A percentile compares a stretch with the other conserved stretches of the same genome.
phyloP scores from a whole-genome alignment of 148 eudicot species.

The Beta vulgaris region DNA sequence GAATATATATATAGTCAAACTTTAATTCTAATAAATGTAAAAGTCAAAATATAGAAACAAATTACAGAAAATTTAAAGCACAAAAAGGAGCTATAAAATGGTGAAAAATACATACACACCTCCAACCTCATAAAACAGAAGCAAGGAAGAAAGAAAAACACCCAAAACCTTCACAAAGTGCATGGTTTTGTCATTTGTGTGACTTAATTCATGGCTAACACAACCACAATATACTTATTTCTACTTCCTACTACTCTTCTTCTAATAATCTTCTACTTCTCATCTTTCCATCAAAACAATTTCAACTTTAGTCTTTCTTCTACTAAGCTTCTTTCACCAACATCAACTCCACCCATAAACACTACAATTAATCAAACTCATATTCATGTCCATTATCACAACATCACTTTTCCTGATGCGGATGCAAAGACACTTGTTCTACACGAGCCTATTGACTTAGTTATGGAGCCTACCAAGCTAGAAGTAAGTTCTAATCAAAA shows the following conservation, averaged over 20 bases:
- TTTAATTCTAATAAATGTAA: too few species aligned
- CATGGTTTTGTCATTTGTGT: slow-evolving; percentile 4
- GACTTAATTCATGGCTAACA: slow-evolving; percentile 21
- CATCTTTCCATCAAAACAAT: slow-evolving; percentile 9
- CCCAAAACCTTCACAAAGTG: background rate
- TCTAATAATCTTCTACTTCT: slow-evolving; percentile 16
- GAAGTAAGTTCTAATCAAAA: background rate
- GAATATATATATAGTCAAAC: too few species aligned
- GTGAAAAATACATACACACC: background rate
- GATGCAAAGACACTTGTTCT: too few species aligned
- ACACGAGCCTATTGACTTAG: too few species aligned
- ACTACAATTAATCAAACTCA: background rate
- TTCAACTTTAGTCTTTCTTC: slow-evolving; percentile 2
- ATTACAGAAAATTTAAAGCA: background rate
- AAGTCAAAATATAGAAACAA: too few species aligned
- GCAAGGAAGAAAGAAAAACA: background rate
- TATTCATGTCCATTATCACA: background rate
- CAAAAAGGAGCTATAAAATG: background rate
- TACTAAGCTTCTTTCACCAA: background rate
- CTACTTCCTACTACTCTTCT: slow-evolving; percentile 18
- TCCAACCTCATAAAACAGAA: background rate
- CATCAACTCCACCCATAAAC: slow-evolving; percentile 15
- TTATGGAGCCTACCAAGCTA: too few species aligned
- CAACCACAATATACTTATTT: slow-evolving; percentile 18
- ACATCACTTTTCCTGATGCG: slow-evolving; percentile 17